Conservation (phyloP, 2,329 filamentous ascomycete species). For the Fusarium tuaranense region DNA sequence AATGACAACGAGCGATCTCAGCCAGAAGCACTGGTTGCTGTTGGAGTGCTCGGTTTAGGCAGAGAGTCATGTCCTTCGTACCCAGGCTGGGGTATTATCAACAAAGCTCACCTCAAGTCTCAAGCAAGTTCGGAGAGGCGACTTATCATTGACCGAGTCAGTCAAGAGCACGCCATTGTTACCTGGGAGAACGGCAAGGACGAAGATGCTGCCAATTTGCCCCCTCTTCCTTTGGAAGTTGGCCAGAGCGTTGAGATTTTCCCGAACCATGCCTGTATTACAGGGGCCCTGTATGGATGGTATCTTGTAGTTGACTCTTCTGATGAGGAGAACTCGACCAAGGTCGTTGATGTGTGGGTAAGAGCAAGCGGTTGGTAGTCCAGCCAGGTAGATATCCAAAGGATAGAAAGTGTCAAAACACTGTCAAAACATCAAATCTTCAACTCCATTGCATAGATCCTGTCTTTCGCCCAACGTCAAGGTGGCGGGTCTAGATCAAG, state of each 20-base stretch:
- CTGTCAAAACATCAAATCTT: too few relatives aligned
- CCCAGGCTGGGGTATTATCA: conserved; percentile 70
- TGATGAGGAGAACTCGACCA: conserved; percentile 52
- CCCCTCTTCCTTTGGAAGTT: conserved; percentile 56
- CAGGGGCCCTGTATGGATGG: conserved; percentile 70
- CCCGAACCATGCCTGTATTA: conserved; percentile 75
- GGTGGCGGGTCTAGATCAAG: too few relatives aligned
- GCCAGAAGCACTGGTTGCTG: conserved; percentile 67
- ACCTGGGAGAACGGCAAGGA: conserved; percentile 55
- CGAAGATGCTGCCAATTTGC: not conserved
- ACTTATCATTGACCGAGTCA: conserved; percentile 70
- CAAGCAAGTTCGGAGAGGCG: conserved; percentile 1
- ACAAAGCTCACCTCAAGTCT: conserved; percentile 46
- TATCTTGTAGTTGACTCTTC: conserved; percentile 64
- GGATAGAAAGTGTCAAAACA: too few relatives aligned
- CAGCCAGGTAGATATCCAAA: too few relatives aligned
- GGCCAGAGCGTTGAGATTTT: conserved; percentile 60
- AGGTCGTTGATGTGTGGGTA: conserved; percentile 69
- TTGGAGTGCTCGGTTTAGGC: conserved; percentile 69
- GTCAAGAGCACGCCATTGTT: conserved; percentile 74
- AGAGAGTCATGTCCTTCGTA: conserved; percentile 72
- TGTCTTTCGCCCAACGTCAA: too few relatives aligned
- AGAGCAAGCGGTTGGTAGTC: conserved; percentile 64
- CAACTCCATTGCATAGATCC: too few relatives aligned
- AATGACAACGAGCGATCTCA: conserved; percentile 48